Evolutionary conservation across 768 basidiomycete species (phyloP), one percentile per base, ranked within the genome.

Genomic region (Pulveroboletus frians): DNA sequence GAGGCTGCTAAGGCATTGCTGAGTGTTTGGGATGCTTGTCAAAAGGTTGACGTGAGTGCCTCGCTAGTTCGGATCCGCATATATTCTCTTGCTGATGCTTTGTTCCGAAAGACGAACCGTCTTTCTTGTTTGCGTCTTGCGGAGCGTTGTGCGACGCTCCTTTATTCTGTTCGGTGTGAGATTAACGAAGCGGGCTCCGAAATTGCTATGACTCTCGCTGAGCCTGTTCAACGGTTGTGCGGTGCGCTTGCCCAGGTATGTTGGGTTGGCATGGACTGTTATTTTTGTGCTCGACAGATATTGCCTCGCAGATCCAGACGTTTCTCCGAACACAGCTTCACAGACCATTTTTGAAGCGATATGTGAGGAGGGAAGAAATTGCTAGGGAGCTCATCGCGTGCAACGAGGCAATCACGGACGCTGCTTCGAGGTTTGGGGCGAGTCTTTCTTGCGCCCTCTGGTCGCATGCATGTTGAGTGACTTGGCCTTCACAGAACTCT

Each of bases 271-370:
- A 7, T 20, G 14, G 2, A 3, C n/a, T n/a, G 18, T 10, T 13
- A 13, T 9, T 5, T 17, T 17, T 27, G 38, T 15, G 7, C 4
- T 17, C 14, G 26, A 31, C 39, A 51, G 17, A 53, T 4, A 4
- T 40, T 14, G 5, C 26, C 36, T 26, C 46, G 26, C 39, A 77
- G 76, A 75, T 87, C 4, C 69, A 71, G 35, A 54, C 60, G 2
- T 77, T 89, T 54, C 71, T 88, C 23, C 59, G 72, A 46, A 82
- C 79, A 54, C 81, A 88, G 54, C 69, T 73, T n/a, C 56, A 78
- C 36, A 71, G 86, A 2, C 84, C 88, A 0, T 91, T 89, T 69
- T 67, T 92, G 53, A 87, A 88, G 65, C 75, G 87, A 4, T 91
- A 87, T 59, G 73, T 92, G 34, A 81, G 82, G 60, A 78, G 85